A percentile compares a stretch with the other conserved stretches of the same genome.
Conservation (phyloP, 768 basidiomycete genomes). For the Hericium coralloides region DNA sequence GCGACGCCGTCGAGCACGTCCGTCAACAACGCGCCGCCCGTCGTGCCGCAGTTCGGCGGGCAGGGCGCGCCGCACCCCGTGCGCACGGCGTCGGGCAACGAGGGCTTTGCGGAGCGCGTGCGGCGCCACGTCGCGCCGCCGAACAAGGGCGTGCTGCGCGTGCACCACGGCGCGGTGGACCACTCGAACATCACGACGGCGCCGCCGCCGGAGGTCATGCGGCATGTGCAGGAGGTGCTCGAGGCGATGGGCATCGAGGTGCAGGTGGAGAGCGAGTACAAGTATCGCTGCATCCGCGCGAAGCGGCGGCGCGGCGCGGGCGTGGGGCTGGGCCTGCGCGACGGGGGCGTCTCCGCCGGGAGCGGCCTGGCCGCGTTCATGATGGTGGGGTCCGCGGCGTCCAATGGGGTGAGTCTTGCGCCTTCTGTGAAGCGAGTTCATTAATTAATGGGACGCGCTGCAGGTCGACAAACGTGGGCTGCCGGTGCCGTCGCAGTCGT, state of each 20-base stretch:
- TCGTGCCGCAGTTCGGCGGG: neutral
- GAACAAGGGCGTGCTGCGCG: constrained; percentile 48
- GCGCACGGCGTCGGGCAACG: constrained; percentile 6
- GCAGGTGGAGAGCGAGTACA: constrained; percentile 82
- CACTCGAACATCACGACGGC: constrained; percentile 80
- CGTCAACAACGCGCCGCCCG: constrained; percentile 1
- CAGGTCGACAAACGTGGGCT: constrained; percentile 88
- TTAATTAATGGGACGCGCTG: constrained; percentile 8
- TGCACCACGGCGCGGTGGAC: constrained; percentile 91
- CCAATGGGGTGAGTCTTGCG: constrained; percentile 64
- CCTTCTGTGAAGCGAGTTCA: constrained; percentile 3
- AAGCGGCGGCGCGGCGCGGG: constrained; percentile 44
- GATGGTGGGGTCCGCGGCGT: constrained; percentile 62
- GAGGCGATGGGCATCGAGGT: constrained; percentile 88
- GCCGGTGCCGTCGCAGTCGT: constrained; percentile 71
- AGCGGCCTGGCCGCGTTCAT: neutral
- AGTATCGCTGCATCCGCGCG: constrained; percentile 74
- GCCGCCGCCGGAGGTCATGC: constrained; percentile 81
- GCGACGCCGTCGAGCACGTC: constrained; percentile 7
- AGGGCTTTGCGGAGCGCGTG: constrained; percentile 16
- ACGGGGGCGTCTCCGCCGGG: neutral
- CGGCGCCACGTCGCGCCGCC: constrained; percentile 23
- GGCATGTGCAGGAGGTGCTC: constrained; percentile 71
- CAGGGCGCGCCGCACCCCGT: constrained; percentile 5
- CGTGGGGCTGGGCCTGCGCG: constrained; percentile 34